Percentiles rank a stretch among this genome's conserved stretches.
Evolutionary conservation across 2,329 filamentous ascomycete species (phyloP).

Genomic region (Ceratocystiopsis minuta): DNA sequence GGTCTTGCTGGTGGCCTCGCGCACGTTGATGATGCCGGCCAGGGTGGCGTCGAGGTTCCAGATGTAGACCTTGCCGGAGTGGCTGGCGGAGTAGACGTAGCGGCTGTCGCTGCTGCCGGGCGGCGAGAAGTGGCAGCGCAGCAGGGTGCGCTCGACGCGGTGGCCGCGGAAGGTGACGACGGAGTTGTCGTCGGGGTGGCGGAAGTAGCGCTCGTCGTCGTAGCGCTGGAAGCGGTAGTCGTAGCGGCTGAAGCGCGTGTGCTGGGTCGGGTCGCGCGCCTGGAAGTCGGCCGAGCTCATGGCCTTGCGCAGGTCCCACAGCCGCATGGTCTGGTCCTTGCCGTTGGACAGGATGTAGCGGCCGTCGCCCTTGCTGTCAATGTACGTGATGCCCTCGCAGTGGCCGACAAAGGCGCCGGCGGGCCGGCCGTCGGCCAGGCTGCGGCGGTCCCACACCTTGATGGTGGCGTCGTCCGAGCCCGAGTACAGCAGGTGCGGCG

Average conservation of each 20-base stretch:
- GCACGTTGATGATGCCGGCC: conserved; percentile 62
- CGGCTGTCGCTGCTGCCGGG: conserved; percentile 68
- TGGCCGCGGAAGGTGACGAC: conserved; percentile 89
- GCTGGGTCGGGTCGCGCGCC: conserved; percentile 33
- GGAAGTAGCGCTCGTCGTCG: conserved; percentile 49
- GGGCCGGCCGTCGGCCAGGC: conserved; percentile 66
- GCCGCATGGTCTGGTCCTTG: conserved; percentile 93
- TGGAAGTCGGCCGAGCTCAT: conserved; percentile 51
- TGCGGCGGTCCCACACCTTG: conserved; percentile 91
- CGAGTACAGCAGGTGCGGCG: conserved; percentile 87
- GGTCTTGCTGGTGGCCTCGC: conserved; percentile 35
- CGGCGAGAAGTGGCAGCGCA: conserved; percentile 89
- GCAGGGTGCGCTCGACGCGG: conserved; percentile 72
- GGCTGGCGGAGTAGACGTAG: conserved; percentile 84
- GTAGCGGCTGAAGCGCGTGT: conserved; percentile 51
- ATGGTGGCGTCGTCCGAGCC: conserved; percentile 88
- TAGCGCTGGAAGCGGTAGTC: conserved; percentile 59
- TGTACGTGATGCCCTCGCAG: conserved; percentile 47
- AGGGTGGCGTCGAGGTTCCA: conserved; percentile 82
- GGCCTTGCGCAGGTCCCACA: conserved; percentile 89
- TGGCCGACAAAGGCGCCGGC: conserved; percentile 50
- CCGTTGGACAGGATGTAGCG: conserved; percentile 81
- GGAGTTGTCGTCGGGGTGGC: conserved; percentile 73
- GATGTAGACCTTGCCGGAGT: conserved; percentile 76
- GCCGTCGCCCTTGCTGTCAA: conserved; percentile 53